phyloP scores from a whole-genome alignment of 1,284 basidiomycete species.

The Papiliotrema fonsecae region DNA sequence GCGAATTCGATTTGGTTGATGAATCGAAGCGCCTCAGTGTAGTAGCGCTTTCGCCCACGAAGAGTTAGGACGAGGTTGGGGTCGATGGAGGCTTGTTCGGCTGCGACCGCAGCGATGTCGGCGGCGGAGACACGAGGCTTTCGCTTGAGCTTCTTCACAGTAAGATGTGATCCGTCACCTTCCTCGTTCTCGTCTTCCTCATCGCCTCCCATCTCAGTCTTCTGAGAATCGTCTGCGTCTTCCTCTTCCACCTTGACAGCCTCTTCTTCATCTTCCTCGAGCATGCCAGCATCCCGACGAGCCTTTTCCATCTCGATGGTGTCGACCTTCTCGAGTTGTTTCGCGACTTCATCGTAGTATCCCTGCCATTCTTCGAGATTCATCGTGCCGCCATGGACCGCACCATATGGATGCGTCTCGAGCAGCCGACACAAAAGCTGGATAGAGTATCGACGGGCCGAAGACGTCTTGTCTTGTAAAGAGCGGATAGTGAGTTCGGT shows the following conservation, averaged over 20 bases:
- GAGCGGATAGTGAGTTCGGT: slow-evolving; percentile 71
- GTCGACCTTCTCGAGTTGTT: slow-evolving; percentile 59
- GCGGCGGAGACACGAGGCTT: slow-evolving; percentile 62
- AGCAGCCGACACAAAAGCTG: slow-evolving; percentile 72
- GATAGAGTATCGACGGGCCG: slow-evolving; percentile 80
- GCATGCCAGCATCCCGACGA: slow-evolving; percentile 45
- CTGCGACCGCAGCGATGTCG: slow-evolving; percentile 55
- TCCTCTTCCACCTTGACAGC: too few species aligned
- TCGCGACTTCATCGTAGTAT: slow-evolving; percentile 56
- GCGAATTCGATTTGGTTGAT: slow-evolving; percentile 76
- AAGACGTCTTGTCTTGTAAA: slow-evolving; percentile 85
- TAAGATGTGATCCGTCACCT: slow-evolving; percentile 8
- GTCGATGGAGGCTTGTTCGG: slow-evolving; percentile 65
- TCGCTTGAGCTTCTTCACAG: slow-evolving; percentile 49
- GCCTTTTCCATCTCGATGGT: slow-evolving; percentile 52
- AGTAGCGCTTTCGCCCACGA: slow-evolving; percentile 80
- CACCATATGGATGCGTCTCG: slow-evolving; percentile 82
- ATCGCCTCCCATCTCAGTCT: slow-evolving; percentile 44
- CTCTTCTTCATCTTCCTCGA: slow-evolving; percentile 55
- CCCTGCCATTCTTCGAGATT: slow-evolving; percentile 69
- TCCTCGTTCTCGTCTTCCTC: slow-evolving; percentile 22
- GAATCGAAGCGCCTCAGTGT: slow-evolving; percentile 78
- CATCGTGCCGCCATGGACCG: slow-evolving; percentile 78
- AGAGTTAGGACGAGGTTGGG: slow-evolving; percentile 61
- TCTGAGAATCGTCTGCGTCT: slow-evolving; percentile 24